Conservation (phyloP, 805 yeast species). For the Candida hispaniensis region DNA sequence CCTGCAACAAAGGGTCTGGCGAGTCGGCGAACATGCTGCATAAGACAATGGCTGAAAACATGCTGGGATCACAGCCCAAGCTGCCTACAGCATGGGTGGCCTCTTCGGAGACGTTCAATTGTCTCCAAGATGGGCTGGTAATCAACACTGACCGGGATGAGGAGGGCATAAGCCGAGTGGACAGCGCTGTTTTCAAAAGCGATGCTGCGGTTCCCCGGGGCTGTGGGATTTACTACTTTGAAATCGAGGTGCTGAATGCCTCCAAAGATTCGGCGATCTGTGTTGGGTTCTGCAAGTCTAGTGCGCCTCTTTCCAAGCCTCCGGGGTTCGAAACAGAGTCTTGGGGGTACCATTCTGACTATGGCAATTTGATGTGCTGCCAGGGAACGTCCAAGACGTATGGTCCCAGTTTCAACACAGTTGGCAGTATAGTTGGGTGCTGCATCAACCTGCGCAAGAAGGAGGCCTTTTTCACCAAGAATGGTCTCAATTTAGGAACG, state of each 20-base stretch:
- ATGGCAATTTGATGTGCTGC: constrained; percentile 35
- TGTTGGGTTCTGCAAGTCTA: constrained; percentile 37
- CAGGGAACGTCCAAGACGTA: constrained; percentile 34
- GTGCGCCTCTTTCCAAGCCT: constrained; percentile 29
- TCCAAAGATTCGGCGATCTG: constrained; percentile 35
- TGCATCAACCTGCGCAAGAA: constrained; percentile 63
- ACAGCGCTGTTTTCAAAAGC: constrained; percentile 26
- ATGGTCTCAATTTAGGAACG: constrained; percentile 55
- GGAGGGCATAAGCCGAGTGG: too few species aligned
- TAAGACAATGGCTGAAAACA: constrained; percentile 6
- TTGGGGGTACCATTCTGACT: constrained; percentile 45
- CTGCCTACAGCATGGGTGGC: constrained; percentile 19
- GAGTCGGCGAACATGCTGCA: constrained; percentile 15
- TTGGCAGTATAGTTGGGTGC: constrained; percentile 65
- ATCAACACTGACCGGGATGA: constrained; percentile 11
- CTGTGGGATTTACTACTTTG: constrained; percentile 43
- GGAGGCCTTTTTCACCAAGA: constrained; percentile 65
- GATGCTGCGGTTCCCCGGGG: constrained; percentile 31
- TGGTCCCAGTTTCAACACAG: constrained; percentile 38
- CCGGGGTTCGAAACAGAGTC: constrained; percentile 41
- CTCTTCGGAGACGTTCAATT: constrained; percentile 5
- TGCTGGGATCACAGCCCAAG: constrained; percentile 19
- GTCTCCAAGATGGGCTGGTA: constrained; percentile 8
- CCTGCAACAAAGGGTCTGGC: too few species aligned
- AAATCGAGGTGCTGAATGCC: constrained; percentile 32